Evolutionary conservation across 352 stramenopile genomes (phyloP).

Genomic region (Peronospora tabacina): DNA sequence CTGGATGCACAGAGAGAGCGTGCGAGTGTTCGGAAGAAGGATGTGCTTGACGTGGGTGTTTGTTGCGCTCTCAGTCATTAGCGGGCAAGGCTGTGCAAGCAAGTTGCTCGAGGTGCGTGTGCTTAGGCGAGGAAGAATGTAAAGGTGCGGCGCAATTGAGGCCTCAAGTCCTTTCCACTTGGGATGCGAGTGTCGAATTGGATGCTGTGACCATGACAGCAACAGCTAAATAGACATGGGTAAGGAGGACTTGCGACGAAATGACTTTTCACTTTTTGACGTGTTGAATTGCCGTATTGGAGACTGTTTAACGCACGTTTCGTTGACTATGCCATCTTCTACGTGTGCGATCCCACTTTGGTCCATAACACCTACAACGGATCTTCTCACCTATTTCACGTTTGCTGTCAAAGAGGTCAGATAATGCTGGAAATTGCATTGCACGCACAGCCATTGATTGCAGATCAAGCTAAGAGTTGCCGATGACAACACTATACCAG

Average conservation of each 20-base stretch:
- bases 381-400: conserved; percentile 58
- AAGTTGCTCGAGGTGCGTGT: conserved; percentile 14
- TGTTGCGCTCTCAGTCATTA: conserved; percentile 13
- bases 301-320: conserved; percentile 36
- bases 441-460: conserved; percentile 55
- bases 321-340: conserved; percentile 37
- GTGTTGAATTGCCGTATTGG: neutral
- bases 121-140: conserved; percentile 20
- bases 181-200: conserved; percentile 13
- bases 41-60: conserved; percentile 21
- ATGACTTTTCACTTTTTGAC: neutral
- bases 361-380: conserved; percentile 15
- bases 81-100: conserved; percentile 7
- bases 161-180: conserved; percentile 14
- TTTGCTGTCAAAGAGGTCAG: conserved; percentile 42
- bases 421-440: conserved; percentile 49
- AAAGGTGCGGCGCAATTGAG: conserved; percentile 15
- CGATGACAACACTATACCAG: conserved; percentile 81
- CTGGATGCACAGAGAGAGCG: conserved; percentile 21
- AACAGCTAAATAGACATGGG: conserved; percentile 33
- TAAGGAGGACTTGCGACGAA: conserved; percentile 9
- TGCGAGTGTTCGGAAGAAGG: conserved; percentile 16
- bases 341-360: conserved; percentile 60
- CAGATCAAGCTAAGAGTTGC: conserved; percentile 56
- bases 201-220: conserved; percentile 19